Conservation (phyloP, 192 early-diverging fungal species). For the Phlyctochytrium planicorne region DNA sequence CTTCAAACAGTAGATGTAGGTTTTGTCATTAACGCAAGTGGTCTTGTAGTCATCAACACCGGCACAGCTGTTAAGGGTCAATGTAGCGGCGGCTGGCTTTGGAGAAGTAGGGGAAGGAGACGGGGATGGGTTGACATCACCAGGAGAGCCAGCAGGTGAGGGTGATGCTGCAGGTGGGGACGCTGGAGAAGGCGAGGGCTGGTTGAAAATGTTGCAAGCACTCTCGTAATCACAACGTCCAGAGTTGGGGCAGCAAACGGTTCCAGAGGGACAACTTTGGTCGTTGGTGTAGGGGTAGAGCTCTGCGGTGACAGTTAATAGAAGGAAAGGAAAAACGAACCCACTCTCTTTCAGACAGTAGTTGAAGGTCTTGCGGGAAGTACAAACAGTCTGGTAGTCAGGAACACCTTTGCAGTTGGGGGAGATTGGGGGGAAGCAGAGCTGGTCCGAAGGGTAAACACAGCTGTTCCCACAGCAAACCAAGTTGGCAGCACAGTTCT, state of each 20-base stretch:
- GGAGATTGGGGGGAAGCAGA: background rate
- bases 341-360: conserved; percentile 2
- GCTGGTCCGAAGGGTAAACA: background rate
- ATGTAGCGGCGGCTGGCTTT: background rate
- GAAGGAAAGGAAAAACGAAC: background rate
- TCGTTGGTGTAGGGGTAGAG: background rate
- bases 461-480: conserved; percentile 10
- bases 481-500: background rate
- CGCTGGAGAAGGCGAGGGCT: background rate
- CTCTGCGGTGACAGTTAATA: background rate
- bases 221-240: background rate
- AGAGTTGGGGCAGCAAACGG: conserved; percentile 2
- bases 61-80: background rate
- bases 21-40: background rate
- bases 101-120: background rate
- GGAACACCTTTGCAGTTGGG: background rate
- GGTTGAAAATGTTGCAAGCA: background rate
- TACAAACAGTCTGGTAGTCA: conserved; percentile 5
- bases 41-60: conserved; percentile 2
- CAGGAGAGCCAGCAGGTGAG: background rate
- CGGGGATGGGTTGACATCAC: background rate
- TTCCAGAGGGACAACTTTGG: background rate
- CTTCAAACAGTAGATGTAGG: background rate
- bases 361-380: background rate
- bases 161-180: too few relatives aligned